Percentiles rank a stretch among this genome's conserved stretches.
phyloP scores from a whole-genome alignment of 176 grass and related monocot genomes.

The Tuctoria greenei region DNA sequence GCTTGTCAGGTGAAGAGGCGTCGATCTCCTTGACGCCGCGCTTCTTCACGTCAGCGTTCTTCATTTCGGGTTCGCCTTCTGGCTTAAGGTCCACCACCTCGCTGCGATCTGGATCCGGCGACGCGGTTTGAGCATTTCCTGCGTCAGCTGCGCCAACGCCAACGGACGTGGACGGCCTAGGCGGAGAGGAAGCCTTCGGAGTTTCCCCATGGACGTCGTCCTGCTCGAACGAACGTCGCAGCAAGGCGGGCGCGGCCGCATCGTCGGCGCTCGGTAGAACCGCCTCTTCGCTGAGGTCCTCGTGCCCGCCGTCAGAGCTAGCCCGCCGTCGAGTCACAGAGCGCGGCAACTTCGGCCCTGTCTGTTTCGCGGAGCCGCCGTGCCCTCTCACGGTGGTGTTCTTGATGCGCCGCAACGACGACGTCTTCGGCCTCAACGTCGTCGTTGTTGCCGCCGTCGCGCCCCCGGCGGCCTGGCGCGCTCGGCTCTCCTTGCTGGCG shows the following conservation, averaged over 20 bases:
- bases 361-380: background rate
- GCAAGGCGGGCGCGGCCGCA: background rate
- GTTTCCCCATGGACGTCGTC: background rate
- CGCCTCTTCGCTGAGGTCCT: background rate
- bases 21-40: background rate
- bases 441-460: background rate
- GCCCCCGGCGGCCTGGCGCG: background rate
- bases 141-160: background rate
- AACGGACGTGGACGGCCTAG: background rate
- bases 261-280: background rate
- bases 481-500: background rate
- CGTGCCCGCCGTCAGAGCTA: conserved; percentile 16
- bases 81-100: background rate
- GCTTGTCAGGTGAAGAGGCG: background rate
- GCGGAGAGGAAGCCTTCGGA: background rate
- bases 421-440: conserved; percentile 8
- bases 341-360: background rate
- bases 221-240: background rate
- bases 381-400: conserved; percentile 5
- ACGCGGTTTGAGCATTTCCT: background rate
- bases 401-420: background rate
- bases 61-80: background rate
- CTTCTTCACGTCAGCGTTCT: background rate
- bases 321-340: background rate
- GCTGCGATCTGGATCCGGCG: conserved; percentile 7